These are phyloP conservation scores for Zangia roseola DNA, from an alignment of 768 basidiomycete genomes.

Conservation along the genomic window DNA sequence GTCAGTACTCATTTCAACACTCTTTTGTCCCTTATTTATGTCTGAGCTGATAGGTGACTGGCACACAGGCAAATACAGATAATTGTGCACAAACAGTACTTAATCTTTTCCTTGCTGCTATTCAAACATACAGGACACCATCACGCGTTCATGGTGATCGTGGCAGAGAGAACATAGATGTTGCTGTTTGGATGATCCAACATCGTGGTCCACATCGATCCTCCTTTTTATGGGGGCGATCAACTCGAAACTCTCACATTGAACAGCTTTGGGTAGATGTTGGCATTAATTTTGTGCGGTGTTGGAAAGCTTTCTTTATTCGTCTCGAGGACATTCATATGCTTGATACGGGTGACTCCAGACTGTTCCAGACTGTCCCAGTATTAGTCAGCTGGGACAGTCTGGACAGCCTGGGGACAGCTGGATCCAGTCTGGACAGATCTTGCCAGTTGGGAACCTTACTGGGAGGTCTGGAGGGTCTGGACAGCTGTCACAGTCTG, in stretches of 20 bases:
- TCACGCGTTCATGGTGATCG: conserved; percentile 27
- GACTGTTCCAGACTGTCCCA: too few relatives aligned
- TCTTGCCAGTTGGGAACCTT: too few relatives aligned
- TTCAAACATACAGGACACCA: conserved; percentile 15
- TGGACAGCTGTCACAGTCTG: too few relatives aligned
- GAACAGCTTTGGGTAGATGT: conserved; percentile 47
- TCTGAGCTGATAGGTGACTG: too few relatives aligned
- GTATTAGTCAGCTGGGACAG: too few relatives aligned
- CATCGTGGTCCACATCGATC: conserved; percentile 18
- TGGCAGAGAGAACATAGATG: conserved; percentile 30
- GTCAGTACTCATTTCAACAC: conserved; percentile 28
- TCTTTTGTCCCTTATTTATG: too few relatives aligned
- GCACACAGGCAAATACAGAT: conserved; percentile 21
- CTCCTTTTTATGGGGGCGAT: conserved; percentile 35
- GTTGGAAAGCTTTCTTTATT: conserved; percentile 44
- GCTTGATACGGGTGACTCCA: too few relatives aligned
- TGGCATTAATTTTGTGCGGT: conserved; percentile 36
- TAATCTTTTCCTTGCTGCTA: conserved; percentile 18
- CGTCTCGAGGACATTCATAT: conserved; percentile 35
- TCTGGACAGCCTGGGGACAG: too few relatives aligned
- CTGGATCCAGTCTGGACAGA: too few relatives aligned
- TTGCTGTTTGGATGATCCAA: conserved; percentile 29
- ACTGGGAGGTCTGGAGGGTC: too few relatives aligned
- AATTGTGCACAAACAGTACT: conserved; percentile 28
- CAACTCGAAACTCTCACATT: conserved; percentile 42